Conservation (phyloP, 1,284 basidiomycete genomes). For the Apiotrichum sp. region DNA sequence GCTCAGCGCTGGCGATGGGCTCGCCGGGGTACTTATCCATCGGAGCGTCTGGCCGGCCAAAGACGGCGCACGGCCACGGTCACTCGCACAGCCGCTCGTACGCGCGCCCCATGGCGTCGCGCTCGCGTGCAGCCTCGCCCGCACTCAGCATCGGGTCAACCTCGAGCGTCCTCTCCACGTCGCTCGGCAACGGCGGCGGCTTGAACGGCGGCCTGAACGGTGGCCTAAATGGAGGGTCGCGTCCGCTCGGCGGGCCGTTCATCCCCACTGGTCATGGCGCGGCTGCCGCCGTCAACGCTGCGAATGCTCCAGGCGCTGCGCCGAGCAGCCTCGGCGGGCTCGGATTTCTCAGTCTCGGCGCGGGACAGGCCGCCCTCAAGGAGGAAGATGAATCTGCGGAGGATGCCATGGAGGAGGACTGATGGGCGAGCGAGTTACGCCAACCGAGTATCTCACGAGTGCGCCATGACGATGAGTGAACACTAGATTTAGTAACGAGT, state of each 20-base stretch:
- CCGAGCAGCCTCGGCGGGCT: slow-evolving; percentile 30
- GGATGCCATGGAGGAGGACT: neutral
- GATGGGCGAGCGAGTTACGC: neutral
- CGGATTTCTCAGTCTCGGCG: slow-evolving; percentile 24
- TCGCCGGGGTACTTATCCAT: slow-evolving; percentile 14
- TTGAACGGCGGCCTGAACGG: neutral
- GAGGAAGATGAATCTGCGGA: neutral
- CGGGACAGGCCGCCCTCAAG: neutral
- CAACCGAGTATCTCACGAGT: too few relatives aligned
- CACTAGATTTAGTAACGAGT: too few relatives aligned
- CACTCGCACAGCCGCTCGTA: slow-evolving; percentile 24
- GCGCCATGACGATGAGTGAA: too few relatives aligned
- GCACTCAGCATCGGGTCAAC: slow-evolving; percentile 39
- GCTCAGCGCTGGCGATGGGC: slow-evolving; percentile 19
- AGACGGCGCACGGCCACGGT: neutral
- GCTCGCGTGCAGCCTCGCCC: slow-evolving; percentile 37
- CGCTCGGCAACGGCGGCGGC: slow-evolving; percentile 19
- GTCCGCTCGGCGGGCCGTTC: slow-evolving; percentile 24
- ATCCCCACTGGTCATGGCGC: slow-evolving; percentile 22
- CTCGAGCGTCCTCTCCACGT: slow-evolving; percentile 21
- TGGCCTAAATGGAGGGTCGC: slow-evolving; percentile 7
- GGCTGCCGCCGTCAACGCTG: slow-evolving; percentile 12
- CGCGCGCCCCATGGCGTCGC: slow-evolving; percentile 29
- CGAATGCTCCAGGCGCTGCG: slow-evolving; percentile 11
- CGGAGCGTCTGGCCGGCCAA: neutral